Evolutionary conservation across 2,329 filamentous ascomycete species (phyloP), one percentile per base, ranked within the genome.

Genomic region (Fusarium domesticum): DNA sequence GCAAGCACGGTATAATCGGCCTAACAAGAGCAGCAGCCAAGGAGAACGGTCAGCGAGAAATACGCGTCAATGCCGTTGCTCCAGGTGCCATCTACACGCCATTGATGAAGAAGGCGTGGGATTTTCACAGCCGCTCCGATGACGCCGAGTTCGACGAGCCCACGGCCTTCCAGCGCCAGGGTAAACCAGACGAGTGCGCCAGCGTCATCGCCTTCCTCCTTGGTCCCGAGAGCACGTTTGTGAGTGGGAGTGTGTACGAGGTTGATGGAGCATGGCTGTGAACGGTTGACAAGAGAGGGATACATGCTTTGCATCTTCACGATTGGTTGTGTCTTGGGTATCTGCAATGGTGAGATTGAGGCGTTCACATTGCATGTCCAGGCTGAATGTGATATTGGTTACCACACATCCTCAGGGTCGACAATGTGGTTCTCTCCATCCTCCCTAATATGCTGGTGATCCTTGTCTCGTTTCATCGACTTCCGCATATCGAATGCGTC

Each of bases 401-500:
- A 91, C 84, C 87, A 96, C 40, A 98, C 91, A 70, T 96, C 89
- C 48, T 88, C 83, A 2, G 91, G 89, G 37, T 79, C 74, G 18
- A 98, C 90, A 57, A 80, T 77, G 63, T 88, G 83, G 46, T 81
- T 76, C 72, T 93, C 87, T 15, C 93, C 93, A 57, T 92, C 81
- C 42, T 85, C 80, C 53, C 93, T 80, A 37, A 95, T 77, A 67
- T 95, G 89, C 65, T 87, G 79, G 45, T 77, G 71, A 43, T 84
- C 79, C 65, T 77, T 80, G 70, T 98, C 93, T 61, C 91, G 80
- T 68, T 80, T 87, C 71, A 92, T 81, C 30, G 89, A 81, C 66
- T 96, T 97, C 54, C 93, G 82, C 93, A 98, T 98, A 70, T 98
- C 93, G 65, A 89, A 93, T 15, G 92, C 93, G 72, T 97, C 92